Evolutionary conservation across 805 yeast species (phyloP).

Genomic region (Torulaspora quercuum): DNA sequence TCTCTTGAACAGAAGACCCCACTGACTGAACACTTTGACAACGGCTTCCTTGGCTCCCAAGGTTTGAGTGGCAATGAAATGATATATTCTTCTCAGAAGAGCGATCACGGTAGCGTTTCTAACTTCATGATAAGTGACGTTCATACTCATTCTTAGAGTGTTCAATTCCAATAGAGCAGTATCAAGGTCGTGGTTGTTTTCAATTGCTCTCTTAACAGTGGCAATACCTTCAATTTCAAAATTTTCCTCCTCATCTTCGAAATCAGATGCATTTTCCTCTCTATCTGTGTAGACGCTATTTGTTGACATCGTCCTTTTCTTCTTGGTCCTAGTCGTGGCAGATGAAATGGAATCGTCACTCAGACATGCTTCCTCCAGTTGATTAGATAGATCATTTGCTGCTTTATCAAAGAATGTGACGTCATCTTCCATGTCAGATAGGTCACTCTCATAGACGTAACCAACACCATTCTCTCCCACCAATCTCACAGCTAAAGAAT

Average conservation of each 20-base stretch:
- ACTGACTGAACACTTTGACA: conserved; percentile 66
- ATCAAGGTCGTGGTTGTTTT: conserved; percentile 87
- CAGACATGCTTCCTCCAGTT: conserved; percentile 46
- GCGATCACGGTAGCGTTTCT: conserved; percentile 77
- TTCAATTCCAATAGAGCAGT: conserved; percentile 90
- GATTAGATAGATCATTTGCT: conserved; percentile 42
- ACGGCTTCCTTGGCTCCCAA: conserved; percentile 74
- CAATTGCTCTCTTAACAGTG: conserved; percentile 87
- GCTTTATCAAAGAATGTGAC: conserved; percentile 25
- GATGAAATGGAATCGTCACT: conserved; percentile 61
- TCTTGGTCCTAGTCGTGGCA: conserved; percentile 43
- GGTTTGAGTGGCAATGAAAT: conserved; percentile 74
- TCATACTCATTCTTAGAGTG: conserved; percentile 95
- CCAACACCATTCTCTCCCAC: conserved; percentile 41
- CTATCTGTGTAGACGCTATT: conserved; percentile 46
- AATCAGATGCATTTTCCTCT: conserved; percentile 39
- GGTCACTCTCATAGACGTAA: conserved; percentile 38
- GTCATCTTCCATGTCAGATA: conserved; percentile 33
- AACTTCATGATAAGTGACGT: conserved; percentile 91
- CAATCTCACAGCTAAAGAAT: conserved; percentile 22
- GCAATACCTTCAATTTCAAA: conserved; percentile 89
- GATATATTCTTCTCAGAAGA: conserved; percentile 61
- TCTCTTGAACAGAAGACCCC: conserved; percentile 79
- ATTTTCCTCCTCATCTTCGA: conserved; percentile 64
- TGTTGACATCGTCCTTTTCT: conserved; percentile 43